phyloP scores from a whole-genome alignment of 2,329 filamentous ascomycete species.

The Biscogniauxia marginata region DNA sequence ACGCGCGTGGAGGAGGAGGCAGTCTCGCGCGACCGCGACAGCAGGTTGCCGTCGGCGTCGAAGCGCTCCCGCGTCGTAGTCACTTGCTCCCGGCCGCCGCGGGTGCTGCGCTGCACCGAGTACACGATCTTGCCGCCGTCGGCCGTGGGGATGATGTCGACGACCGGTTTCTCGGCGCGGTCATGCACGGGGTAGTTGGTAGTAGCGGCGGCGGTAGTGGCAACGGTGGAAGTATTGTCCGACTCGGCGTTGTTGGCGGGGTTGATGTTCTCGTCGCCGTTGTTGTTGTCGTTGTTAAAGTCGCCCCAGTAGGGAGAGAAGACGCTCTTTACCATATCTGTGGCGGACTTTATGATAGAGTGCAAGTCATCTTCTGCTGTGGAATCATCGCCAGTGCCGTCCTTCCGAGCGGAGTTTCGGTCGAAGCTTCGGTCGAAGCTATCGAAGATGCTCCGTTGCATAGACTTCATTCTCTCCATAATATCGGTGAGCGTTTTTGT shows the following conservation, averaged over 20 bases:
- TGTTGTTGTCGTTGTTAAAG: background rate
- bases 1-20: conserved; percentile 8
- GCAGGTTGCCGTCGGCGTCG: conserved; percentile 25
- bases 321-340: background rate
- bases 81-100: conserved; percentile 8
- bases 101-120: conserved; percentile 11
- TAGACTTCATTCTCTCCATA: background rate
- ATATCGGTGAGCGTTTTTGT: background rate
- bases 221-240: too few species aligned
- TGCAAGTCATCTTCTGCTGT: background rate
- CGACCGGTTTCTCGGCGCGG: conserved; percentile 1
- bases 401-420: background rate
- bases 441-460: background rate
- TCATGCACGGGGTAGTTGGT: background rate
- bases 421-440: too few species aligned
- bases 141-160: conserved; percentile 11
- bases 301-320: background rate
- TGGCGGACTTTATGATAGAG: background rate
- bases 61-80: conserved; percentile 15
- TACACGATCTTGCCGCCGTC: conserved; percentile 25
- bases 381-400: background rate
- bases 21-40: conserved; percentile 11
- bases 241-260: background rate
- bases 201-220: too few species aligned
- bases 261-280: background rate